Evolutionary conservation across 1,139 yeast species (phyloP), one percentile per base, ranked within the genome.

Genomic region (Diutina sp.): DNA sequence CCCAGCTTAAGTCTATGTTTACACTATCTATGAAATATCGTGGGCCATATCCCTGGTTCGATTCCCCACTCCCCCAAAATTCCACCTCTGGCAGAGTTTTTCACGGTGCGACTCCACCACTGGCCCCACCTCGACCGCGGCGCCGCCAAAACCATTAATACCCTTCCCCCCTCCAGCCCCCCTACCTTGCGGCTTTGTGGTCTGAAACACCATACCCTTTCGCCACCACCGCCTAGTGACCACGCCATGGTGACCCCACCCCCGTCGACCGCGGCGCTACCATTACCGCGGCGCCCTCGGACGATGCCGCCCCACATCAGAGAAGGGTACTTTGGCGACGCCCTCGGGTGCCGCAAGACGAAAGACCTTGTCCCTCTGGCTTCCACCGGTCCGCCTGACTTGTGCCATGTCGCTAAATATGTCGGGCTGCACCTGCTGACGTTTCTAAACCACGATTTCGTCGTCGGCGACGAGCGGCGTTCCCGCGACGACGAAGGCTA

Each of bases 401-500:
- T 50, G 41, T 50, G 53, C 29, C 53, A 50, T 50, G 53, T 50
- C 7, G 53, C 44, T 6, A 50, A 50, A 16, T 50, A 50, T 16
- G 44, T n/a, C 11, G 53, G 53, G n/a, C 0, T 29, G 25, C 53
- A 50, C 25, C 41, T 32, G 44, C 41, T 38, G 12, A 50, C 21
- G 25, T 50, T 50, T 30, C 5, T 32, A 6, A 50, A 32, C 53
- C 53, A 50, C 18, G 53, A 50, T 18, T 50, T 50, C 16, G 46
- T n/a, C 3, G 53, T 50, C 29, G 32, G 6, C 21, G 53, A 50
- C 12, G 41, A 50, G 6, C 28, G 32, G 6, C 53, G 53, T 29
- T 38, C 53, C 14, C 25, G 28, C 25, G 53, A 50, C n/a, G 53
- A 50, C n/a, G 53, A 50, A 32, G 53, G 53, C 7, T 50, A 50